phyloP scores from a whole-genome alignment of 257 asterid species.

The Lithospermum erythrorhizon region DNA sequence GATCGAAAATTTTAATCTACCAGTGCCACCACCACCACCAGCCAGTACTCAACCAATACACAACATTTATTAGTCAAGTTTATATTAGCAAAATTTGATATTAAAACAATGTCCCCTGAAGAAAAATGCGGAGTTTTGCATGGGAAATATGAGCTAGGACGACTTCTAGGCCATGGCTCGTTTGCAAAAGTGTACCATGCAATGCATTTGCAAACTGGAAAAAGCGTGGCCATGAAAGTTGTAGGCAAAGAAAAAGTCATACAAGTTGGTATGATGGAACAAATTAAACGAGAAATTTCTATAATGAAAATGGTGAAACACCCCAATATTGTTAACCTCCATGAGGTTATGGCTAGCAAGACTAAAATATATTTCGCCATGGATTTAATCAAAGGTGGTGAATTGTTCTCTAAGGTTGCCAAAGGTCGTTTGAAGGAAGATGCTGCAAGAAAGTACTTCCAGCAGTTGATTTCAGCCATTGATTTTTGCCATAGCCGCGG shows the following conservation, averaged over 20 bases:
- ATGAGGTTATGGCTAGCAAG: slow-evolving; percentile 55
- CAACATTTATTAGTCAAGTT: not conserved
- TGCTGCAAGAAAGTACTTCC: slow-evolving; percentile 39
- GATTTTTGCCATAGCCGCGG: slow-evolving; percentile 54
- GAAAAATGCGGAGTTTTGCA: slow-evolving; percentile 47
- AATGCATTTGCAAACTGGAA: slow-evolving; percentile 33
- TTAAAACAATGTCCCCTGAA: slow-evolving; percentile 27
- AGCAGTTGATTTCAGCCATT: slow-evolving; percentile 39
- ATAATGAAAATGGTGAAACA: slow-evolving; percentile 50
- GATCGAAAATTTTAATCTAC: too few relatives aligned
- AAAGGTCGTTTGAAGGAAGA: slow-evolving; percentile 41
- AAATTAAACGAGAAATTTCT: slow-evolving; percentile 45
- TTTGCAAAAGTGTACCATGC: slow-evolving; percentile 49
- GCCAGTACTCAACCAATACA: not conserved
- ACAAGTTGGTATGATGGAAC: slow-evolving; percentile 52
- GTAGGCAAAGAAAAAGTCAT: slow-evolving; percentile 47
- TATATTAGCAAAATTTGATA: not conserved
- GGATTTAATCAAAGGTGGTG: slow-evolving; percentile 49
- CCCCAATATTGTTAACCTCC: slow-evolving; percentile 41
- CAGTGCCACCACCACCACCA: slow-evolving; percentile 1
- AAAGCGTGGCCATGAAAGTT: slow-evolving; percentile 43
- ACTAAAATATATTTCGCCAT: slow-evolving; percentile 42
- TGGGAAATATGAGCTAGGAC: slow-evolving; percentile 49
- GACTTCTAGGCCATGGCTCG: slow-evolving; percentile 48
- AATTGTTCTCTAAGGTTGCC: slow-evolving; percentile 31